Evolutionary conservation across 345 rosid genomes (phyloP).

Genomic region (Luvunga scandens): DNA sequence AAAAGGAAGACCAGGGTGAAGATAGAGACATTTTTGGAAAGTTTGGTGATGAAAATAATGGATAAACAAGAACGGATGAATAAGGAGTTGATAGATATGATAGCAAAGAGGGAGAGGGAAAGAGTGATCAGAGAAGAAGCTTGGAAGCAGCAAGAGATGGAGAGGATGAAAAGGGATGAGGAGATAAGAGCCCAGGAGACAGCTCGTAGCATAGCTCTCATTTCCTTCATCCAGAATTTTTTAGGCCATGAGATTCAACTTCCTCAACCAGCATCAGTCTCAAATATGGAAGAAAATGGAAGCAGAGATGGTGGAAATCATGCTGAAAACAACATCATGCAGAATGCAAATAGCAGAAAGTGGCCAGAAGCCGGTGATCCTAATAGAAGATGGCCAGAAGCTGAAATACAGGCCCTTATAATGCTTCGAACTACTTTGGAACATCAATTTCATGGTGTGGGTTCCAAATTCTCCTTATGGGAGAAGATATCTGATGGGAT

Average conservation of each 20-base stretch:
- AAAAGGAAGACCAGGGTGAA: constrained; percentile 47
- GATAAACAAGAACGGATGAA: constrained; percentile 81
- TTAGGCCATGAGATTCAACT: constrained; percentile 41
- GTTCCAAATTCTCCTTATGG: constrained; percentile 51
- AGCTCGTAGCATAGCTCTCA: constrained; percentile 54
- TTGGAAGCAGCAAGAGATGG: constrained; percentile 67
- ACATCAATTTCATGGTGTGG: constrained; percentile 31
- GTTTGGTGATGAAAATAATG: constrained; percentile 54
- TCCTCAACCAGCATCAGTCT: constrained; percentile 25
- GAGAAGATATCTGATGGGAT: constrained; percentile 61
- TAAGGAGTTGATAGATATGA: constrained; percentile 55
- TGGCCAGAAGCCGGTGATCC: constrained; percentile 32
- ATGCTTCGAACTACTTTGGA: constrained; percentile 47
- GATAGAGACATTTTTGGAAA: constrained; percentile 48
- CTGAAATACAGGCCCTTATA: constrained; percentile 72
- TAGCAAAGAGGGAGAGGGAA: constrained; percentile 70
- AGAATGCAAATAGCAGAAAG: constrained; percentile 15
- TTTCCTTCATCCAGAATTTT: constrained; percentile 51
- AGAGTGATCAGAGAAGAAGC: constrained; percentile 66
- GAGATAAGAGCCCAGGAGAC: constrained; percentile 54
- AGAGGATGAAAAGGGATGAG: constrained; percentile 56
- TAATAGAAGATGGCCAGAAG: constrained; percentile 67
- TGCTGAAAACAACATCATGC: constrained; percentile 18
- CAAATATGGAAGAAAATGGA: constrained; percentile 22
- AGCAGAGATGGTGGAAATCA: constrained; percentile 17